Percentiles rank a stretch among this genome's conserved stretches.
phyloP scores from a whole-genome alignment of 805 yeast genomes.

The Starmerella gropengiesseri region DNA sequence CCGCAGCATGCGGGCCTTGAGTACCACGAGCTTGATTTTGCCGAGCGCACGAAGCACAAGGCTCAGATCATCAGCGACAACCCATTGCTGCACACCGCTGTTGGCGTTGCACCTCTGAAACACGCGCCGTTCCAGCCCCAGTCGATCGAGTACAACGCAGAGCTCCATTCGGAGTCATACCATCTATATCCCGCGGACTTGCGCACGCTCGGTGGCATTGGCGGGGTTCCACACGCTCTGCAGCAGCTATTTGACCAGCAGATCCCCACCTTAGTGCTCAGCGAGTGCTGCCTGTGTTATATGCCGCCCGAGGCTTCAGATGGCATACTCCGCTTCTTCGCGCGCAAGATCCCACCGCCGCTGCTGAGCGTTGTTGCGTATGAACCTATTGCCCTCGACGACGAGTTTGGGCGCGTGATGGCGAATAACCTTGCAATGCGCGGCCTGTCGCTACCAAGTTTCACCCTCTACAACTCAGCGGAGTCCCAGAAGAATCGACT shows the following conservation, averaged over 20 bases:
- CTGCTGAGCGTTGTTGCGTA: constrained; percentile 38
- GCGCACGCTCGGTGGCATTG: constrained; percentile 28
- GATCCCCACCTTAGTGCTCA: constrained; percentile 49
- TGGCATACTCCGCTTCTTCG: constrained; percentile 38
- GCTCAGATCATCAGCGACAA: constrained; percentile 36
- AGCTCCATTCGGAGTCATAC: constrained; percentile 30
- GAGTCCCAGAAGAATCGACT: constrained; percentile 35
- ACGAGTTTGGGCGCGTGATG: constrained; percentile 62
- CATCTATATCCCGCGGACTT: constrained; percentile 48
- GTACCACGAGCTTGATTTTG: constrained; percentile 58
- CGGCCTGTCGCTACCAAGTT: constrained; percentile 52
- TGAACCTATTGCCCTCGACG: constrained; percentile 58
- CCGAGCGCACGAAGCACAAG: constrained; percentile 42
- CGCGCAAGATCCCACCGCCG: constrained; percentile 24
- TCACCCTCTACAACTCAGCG: constrained; percentile 42
- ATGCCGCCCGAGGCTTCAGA: constrained; percentile 42
- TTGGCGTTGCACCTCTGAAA: constrained; percentile 15
- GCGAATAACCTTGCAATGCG: constrained; percentile 45
- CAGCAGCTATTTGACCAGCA: constrained; percentile 10
- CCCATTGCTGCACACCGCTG: constrained; percentile 26
- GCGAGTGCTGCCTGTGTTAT: constrained; percentile 73
- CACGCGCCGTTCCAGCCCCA: constrained; percentile 5
- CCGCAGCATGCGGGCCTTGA: constrained; percentile 28
- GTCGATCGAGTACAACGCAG: constrained; percentile 16
- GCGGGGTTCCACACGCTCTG: not conserved